Evolutionary conservation across 2,329 filamentous ascomycete genomes (phyloP).

Genomic region (Colletotrichum plurivorum): DNA sequence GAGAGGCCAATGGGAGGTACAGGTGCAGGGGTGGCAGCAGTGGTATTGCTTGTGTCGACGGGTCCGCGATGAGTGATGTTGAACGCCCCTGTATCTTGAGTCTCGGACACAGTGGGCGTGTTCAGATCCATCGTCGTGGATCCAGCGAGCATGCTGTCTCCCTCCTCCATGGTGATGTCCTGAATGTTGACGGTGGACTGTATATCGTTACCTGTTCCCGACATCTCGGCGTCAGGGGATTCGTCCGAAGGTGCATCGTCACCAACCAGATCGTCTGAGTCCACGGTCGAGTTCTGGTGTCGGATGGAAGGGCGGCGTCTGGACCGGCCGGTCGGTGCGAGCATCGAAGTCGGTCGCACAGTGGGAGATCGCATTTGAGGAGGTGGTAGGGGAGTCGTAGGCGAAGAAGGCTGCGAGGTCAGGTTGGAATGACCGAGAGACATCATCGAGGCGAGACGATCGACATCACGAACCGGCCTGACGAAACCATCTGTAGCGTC

Average conservation of each 20-base stretch:
- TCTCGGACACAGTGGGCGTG: slow-evolving; percentile 84
- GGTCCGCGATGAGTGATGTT: slow-evolving; percentile 91
- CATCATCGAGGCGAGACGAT: slow-evolving; percentile 87
- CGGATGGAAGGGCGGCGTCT: slow-evolving; percentile 87
- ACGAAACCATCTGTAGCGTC: slow-evolving; percentile 80
- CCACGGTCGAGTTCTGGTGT: slow-evolving; percentile 91
- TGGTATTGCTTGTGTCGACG: slow-evolving; percentile 87
- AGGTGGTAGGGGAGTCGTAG: slow-evolving; percentile 84
- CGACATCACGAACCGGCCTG: slow-evolving; percentile 83
- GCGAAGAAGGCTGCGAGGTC: slow-evolving; percentile 91
- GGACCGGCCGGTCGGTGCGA: slow-evolving; percentile 67
- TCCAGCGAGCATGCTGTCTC: slow-evolving; percentile 83
- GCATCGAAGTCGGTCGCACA: slow-evolving; percentile 66
- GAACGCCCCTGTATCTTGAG: slow-evolving; percentile 91
- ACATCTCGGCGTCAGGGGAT: slow-evolving; percentile 81
- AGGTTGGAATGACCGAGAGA: slow-evolving; percentile 77
- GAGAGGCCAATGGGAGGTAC: slow-evolving; percentile 81
- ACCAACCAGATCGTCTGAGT: slow-evolving; percentile 87
- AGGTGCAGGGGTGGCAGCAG: slow-evolving; percentile 75
- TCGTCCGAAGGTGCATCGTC: slow-evolving; percentile 88
- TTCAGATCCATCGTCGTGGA: slow-evolving; percentile 78
- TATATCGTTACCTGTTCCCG: slow-evolving; percentile 81
- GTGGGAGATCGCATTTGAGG: slow-evolving; percentile 72
- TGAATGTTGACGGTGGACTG: slow-evolving; percentile 88
- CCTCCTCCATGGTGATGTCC: slow-evolving; percentile 84